Evolutionary conservation across 345 rosid genomes (phyloP), one percentile per base, ranked within the genome.

Genomic region (Eucalyptus tenuipes): DNA sequence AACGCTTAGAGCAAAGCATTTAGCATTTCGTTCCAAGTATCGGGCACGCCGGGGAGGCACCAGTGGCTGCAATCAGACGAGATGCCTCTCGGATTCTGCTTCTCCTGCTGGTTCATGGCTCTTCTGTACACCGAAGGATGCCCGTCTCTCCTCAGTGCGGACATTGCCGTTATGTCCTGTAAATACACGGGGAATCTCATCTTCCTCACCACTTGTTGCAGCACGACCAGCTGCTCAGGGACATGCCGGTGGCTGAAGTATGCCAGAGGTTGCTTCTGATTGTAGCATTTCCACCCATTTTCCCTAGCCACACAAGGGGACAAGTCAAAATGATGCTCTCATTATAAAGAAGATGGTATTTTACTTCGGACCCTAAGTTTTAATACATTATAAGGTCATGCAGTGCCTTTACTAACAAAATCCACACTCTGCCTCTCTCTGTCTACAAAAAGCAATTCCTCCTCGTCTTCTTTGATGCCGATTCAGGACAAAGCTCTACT

Each of bases 31-130:
- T 96, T 97, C 99, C 99, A 97, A 71, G 91, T 92, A 88, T 97
- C 99, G 3, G 99, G 99, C 31, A 97, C 99, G 4, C 99, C 99
- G 40, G 99, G 99, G 88, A 97, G 97, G 88, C 99, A 97, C 99
- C 99, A 97, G 84, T 97, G 99, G 94, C 96, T 96, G 45, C 99
- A 97, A 71, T 97, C 99, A 20, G 98, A 95, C 7, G 95, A 91
- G 85, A 91, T 49, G 53, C 90, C 94, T 57, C 49, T 59, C 0
- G 86, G 90, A 84, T 95, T 95, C 86, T 93, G 95, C 91, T 89
- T 96, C 88, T 92, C 90, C 47, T 92, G 94, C 88, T 95, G 94
- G 86, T 68, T 90, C 88, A 95, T 89, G 25, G 93, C 92, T 89
- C 93, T 95, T 90, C 93, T 93, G 86, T 94, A 97, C n/a, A 96